phyloP scores from a whole-genome alignment of 2,329 filamentous ascomycete genomes.

The Dendrostoma leiphaemia region DNA sequence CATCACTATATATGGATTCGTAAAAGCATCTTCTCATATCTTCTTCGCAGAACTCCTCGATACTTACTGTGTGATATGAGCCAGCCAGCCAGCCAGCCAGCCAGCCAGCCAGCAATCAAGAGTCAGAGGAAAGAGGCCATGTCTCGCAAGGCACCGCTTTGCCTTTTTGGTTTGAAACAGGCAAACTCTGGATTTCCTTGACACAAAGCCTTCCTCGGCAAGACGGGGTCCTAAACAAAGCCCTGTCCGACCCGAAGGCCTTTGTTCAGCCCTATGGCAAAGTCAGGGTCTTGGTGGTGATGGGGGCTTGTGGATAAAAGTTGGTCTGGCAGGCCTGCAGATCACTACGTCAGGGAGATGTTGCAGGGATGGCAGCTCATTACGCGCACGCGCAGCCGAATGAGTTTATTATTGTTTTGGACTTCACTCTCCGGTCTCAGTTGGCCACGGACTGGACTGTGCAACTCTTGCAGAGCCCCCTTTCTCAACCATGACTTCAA shows the following conservation, averaged over 20 bases:
- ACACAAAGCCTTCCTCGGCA: neutral
- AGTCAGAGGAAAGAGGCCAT: no score
- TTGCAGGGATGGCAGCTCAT: neutral
- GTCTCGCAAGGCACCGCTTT: no score
- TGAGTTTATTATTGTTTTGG: slow-evolving; percentile 4
- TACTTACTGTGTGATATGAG: no score
- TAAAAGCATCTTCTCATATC: no score
- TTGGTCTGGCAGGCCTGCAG: neutral
- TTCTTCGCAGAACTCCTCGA: no score
- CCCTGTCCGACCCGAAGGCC: neutral
- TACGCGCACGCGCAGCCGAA: neutral
- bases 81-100: no score
- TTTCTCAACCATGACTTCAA: neutral
- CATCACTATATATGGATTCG: no score
- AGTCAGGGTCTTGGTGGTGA: neutral
- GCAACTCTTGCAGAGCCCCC: neutral
- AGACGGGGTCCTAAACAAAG: neutral
- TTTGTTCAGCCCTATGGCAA: neutral
- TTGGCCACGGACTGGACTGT: slow-evolving; percentile 2
- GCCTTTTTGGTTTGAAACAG: no score
- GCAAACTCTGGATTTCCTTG: no score
- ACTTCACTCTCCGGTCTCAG: neutral
- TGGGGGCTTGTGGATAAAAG: neutral
- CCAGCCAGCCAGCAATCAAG: no score
- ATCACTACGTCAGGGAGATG: slow-evolving; percentile 1